A percentile compares a stretch with the other conserved stretches of the same genome.
Evolutionary conservation across 345 rosid genomes (phyloP).

Genomic region (Salix caprea): DNA sequence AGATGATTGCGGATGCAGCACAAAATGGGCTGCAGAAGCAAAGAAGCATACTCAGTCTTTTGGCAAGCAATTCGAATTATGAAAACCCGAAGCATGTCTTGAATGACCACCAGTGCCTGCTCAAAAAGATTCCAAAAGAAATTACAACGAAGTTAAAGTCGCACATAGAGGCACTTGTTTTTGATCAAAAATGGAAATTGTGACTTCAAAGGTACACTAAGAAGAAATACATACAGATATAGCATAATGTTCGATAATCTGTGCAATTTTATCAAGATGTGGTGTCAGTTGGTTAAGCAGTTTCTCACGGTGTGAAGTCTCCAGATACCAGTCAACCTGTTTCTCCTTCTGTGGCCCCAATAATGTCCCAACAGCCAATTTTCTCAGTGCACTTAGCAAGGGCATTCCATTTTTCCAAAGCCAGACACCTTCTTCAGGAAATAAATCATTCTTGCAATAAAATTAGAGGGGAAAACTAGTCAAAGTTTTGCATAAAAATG

Average conservation of each 20-base stretch:
- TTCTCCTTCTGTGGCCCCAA: constrained; percentile 81
- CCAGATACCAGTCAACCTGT: constrained; percentile 86
- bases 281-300: constrained; percentile 71
- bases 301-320: constrained; percentile 62
- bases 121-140: neutral
- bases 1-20: constrained; percentile 50
- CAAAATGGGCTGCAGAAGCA: constrained; percentile 70
- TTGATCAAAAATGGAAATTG: neutral
- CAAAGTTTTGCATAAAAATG: constrained; percentile 13
- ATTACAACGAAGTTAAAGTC: neutral
- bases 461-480: constrained; percentile 29
- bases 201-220: neutral
- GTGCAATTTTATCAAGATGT: constrained; percentile 78
- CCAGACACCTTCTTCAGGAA: constrained; percentile 92
- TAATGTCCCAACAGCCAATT: constrained; percentile 73
- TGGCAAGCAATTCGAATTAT: constrained; percentile 73
- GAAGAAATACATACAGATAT: constrained; percentile 63
- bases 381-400: constrained; percentile 75
- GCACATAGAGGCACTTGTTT: neutral
- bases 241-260: constrained; percentile 82
- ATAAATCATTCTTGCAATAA: constrained; percentile 70
- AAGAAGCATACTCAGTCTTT: constrained; percentile 65
- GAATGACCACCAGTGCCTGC: constrained; percentile 82
- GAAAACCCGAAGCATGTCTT: constrained; percentile 94
- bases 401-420: constrained; percentile 95